Base-by-base conservation (phyloP, 2,329 filamentous ascomycete genomes). In the Pseudocercospora vitis region DNA sequence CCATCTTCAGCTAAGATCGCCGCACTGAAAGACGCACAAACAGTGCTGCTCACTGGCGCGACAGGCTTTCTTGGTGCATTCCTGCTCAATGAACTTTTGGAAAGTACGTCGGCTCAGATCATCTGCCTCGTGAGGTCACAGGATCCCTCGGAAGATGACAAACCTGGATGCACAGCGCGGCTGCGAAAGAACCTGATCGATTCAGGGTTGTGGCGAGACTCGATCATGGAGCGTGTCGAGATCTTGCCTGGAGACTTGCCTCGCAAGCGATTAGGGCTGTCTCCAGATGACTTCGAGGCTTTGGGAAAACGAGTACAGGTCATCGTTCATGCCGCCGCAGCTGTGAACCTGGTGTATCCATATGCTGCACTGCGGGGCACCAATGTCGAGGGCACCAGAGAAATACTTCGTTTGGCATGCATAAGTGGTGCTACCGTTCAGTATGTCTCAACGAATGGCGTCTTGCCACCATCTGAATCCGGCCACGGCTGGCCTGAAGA, bases 391-490 rank as follows among this genome's bases (percentile, higher is more conserved):
- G 88, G 88, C n/a, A 91, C 88, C 0, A 76, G 81, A 35, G 87
- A 91, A 67, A 81, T 91, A 32, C 71, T 92, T 48, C 85, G 88
- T 37, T 75, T 92, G 21, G 88, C 88, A 0, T 79, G 81, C 53
- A 78, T 80, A 31, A 80, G 78, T 19, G 84, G 84, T 9, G 86
- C 87, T 1, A 90, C 88, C 0, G 78, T 91, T 1, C 87, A 91
- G 63, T 88, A 91, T 57, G 76, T 91, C 1, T 91, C 88, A 0
- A 91, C 88, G 0, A 91, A 91, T 60, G 88, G 88, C 47, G 88
- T 92, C 1, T 71, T 92, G 29, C 87, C 88, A 1, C 81, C 85
- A 6, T 88, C 85, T 0, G 55, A 63, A n/a, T 68, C 68, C 8
- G 78, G 79, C 4, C 77, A 83, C 32, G 86, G 87, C 8, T 91